Evolutionary conservation across 768 basidiomycete genomes (phyloP).

Genomic region (Pleurotus platypus): DNA sequence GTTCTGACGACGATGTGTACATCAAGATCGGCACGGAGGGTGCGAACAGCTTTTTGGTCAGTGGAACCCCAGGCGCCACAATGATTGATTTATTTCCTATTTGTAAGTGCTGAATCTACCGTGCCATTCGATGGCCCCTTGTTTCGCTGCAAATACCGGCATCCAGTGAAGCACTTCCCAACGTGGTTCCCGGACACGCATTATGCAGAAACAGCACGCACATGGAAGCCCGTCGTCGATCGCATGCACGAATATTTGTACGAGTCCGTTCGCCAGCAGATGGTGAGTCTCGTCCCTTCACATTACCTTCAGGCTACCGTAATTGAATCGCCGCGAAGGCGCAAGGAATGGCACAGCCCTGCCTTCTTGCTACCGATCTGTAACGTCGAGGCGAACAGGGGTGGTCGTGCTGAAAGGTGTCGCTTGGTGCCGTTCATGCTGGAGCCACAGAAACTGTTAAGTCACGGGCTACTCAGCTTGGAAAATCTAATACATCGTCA

Average conservation of each 20-base stretch:
- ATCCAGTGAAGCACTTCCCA: conserved; percentile 34
- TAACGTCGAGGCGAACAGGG: background rate
- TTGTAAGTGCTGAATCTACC: conserved; percentile 10
- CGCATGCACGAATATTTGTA: conserved; percentile 31
- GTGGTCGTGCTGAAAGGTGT: conserved; percentile 17
- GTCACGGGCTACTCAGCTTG: background rate
- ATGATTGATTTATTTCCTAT: conserved; percentile 20
- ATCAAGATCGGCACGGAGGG: conserved; percentile 15
- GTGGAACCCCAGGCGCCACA: conserved; percentile 15
- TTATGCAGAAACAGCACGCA: conserved; percentile 27
- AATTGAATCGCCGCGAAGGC: conserved; percentile 5
- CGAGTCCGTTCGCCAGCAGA: conserved; percentile 16
- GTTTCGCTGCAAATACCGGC: background rate
- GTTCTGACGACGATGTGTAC: conserved; percentile 18
- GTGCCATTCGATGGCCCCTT: background rate
- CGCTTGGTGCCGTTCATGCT: conserved; percentile 27
- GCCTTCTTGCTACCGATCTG: conserved; percentile 9
- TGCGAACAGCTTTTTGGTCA: conserved; percentile 9
- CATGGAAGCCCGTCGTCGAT: conserved; percentile 22
- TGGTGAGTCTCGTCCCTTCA: conserved; percentile 20
- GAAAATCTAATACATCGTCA: background rate
- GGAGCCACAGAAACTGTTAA: conserved; percentile 34
- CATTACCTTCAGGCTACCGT: background rate
- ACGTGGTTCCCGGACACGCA: conserved; percentile 35
- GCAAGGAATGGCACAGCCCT: conserved; percentile 15